Evolutionary conservation across 164 flowering plant genomes (phyloP), one percentile per base, ranked within the genome.

Genomic region (Kalanchoe fedtschenkoi): DNA sequence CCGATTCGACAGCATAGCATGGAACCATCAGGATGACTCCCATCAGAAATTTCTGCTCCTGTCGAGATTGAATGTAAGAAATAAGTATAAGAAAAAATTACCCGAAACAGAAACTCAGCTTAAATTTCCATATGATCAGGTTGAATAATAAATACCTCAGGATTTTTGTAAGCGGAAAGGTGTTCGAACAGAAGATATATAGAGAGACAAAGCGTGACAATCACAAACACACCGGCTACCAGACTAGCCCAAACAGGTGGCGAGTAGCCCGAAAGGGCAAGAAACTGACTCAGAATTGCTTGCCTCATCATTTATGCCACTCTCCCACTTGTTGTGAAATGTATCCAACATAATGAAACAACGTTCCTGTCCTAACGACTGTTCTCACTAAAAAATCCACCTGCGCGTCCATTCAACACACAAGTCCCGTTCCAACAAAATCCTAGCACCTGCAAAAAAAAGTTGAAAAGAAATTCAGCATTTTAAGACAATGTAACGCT

Each of bases 21-120:
- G 99, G 99, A 66, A 90, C 99, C 99, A 93, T 93, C 34, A 90
- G 71, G 60, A 90, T 71, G 47, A 93, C 97, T 37, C 99, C 95
- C 66, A 93, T 78, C 62, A 93, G 74, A 77, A 93, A 93, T 70
- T 86, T 93, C 69, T 93, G 99, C 76, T 90, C 33, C 33, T 54
- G 44, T 28, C 1, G 16, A 6, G 15, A 41, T n/a, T n/a, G n/a
- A n/a, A n/a, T n/a, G n/a, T n/a, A n/a, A n/a, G n/a, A n/a, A n/a
- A n/a, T n/a, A n/a, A n/a, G n/a, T n/a, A n/a, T n/a, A n/a, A n/a
- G n/a, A n/a, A n/a, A 60, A 44, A 13, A 11, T 22, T 42, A 2
- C 46, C n/a, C n/a, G n/a, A n/a, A 39, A 53, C 42, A 26, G 11
- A 22, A 43, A 13, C 9, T 34, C 0, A 22, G 17, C 16, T 16